phyloP scores from a whole-genome alignment of 768 basidiomycete genomes.

The Leucocoprinus leucothites region DNA sequence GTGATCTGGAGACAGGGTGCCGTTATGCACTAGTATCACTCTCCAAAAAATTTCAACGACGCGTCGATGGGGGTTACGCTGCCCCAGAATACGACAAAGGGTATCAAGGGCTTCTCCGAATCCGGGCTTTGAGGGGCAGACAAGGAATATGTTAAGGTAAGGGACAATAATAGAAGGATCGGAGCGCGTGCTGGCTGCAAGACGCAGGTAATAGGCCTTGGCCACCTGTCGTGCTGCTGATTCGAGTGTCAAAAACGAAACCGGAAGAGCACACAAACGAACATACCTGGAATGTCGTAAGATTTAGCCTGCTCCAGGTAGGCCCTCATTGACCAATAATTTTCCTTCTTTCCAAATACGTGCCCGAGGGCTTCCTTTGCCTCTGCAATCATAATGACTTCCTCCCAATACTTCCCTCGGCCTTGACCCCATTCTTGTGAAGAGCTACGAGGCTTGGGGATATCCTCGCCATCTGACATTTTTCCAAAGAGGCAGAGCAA shows the following conservation, averaged over 20 bases:
- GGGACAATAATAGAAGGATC: slow-evolving; percentile 43
- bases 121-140: background rate
- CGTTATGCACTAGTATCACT: slow-evolving; percentile 27
- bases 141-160: slow-evolving; percentile 41
- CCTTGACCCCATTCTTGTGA: background rate
- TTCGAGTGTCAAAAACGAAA: background rate
- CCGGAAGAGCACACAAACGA: background rate
- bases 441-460: background rate
- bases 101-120: background rate
- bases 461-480: background rate
- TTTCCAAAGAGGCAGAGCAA: slow-evolving; percentile 9
- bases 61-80: slow-evolving; percentile 20
- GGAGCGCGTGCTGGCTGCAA: slow-evolving; percentile 25
- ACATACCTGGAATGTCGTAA: slow-evolving; percentile 8
- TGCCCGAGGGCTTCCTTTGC: slow-evolving; percentile 40
- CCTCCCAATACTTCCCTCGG: slow-evolving; percentile 41
- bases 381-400: slow-evolving; percentile 40
- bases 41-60: slow-evolving; percentile 37
- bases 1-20: slow-evolving; percentile 20
- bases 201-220: slow-evolving; percentile 35
- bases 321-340: slow-evolving; percentile 59
- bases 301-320: slow-evolving; percentile 6
- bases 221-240: slow-evolving; percentile 26
- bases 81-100: slow-evolving; percentile 14
- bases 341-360: slow-evolving; percentile 39